Evolutionary conservation across 2,329 filamentous ascomycete species (phyloP).

Genomic region (Trichoderma semiorbis): DNA sequence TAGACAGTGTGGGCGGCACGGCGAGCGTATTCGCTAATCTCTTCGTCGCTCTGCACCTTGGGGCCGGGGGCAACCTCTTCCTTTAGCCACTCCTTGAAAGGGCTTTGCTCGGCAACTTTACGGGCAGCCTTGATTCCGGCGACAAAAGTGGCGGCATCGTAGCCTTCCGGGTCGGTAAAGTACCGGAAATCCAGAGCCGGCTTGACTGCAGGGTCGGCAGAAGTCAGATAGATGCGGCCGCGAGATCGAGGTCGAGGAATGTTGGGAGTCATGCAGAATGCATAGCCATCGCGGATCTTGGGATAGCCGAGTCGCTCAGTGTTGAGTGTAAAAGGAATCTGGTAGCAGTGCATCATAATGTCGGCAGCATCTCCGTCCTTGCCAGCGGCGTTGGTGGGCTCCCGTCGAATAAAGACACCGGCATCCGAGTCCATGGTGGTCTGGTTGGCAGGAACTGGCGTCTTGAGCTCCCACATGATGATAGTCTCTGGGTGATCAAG

Average conservation of each 20-base stretch:
- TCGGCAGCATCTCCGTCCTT: conserved; percentile 75
- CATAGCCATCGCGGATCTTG: conserved; percentile 62
- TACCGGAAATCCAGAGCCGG: conserved; percentile 85
- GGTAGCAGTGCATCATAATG: conserved; percentile 96
- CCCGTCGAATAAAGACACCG: conserved; percentile 80
- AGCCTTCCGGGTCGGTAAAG: conserved; percentile 82
- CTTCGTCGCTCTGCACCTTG: conserved; percentile 70
- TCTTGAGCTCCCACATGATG: conserved; percentile 74
- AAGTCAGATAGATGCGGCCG: conserved; percentile 74
- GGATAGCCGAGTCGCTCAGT: conserved; percentile 72
- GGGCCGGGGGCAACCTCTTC: conserved; percentile 77
- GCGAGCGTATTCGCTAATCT: conserved; percentile 76
- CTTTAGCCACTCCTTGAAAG: conserved; percentile 81
- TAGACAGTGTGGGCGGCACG: conserved; percentile 84
- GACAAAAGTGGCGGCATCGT: conserved; percentile 78
- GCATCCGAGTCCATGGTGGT: conserved; percentile 91
- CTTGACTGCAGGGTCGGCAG: conserved; percentile 70
- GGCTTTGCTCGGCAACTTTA: conserved; percentile 68
- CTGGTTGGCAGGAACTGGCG: conserved; percentile 70
- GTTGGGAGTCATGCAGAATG: conserved; percentile 92
- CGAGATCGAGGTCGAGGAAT: conserved; percentile 79
- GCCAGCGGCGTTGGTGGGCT: conserved; percentile 62
- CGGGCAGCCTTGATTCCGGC: conserved; percentile 75
- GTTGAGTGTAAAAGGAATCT: conserved; percentile 88
- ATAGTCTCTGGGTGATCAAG: conserved; percentile 59